These are phyloP conservation scores for Raffaelea ambrosiae DNA, from an alignment of 2,329 filamentous ascomycete species.

Conservation along the genomic window DNA sequence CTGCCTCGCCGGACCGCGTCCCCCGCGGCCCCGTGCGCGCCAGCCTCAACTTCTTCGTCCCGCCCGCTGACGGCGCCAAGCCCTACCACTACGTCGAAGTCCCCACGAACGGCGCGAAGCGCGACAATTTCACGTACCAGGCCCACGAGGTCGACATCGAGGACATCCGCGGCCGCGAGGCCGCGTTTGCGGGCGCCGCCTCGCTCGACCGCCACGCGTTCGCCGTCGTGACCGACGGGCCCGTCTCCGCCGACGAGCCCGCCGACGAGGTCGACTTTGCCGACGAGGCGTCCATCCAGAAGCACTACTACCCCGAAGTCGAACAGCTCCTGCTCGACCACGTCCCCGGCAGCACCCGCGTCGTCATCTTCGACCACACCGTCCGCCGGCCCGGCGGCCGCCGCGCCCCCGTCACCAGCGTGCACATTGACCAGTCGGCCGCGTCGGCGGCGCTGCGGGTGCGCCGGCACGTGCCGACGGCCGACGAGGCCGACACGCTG, in stretches of 20 bases:
- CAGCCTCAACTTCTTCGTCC: slow-evolving; percentile 55
- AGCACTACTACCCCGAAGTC: slow-evolving; percentile 78
- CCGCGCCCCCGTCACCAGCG: slow-evolving; percentile 60
- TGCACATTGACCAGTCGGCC: slow-evolving; percentile 78
- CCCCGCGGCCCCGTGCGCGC: slow-evolving; percentile 54
- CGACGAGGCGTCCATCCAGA: slow-evolving; percentile 60
- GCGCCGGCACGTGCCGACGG: slow-evolving; percentile 50
- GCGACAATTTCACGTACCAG: slow-evolving; percentile 54
- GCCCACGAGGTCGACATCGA: slow-evolving; percentile 48
- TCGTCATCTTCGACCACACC: slow-evolving; percentile 83
- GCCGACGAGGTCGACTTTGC: slow-evolving; percentile 52
- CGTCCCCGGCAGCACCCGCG: slow-evolving; percentile 55
- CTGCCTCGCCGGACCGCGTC: slow-evolving; percentile 17
- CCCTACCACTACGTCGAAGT: slow-evolving; percentile 62
- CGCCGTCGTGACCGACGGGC: slow-evolving; percentile 49
- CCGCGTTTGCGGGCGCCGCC: slow-evolving; percentile 7
- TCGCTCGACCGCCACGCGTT: slow-evolving; percentile 51
- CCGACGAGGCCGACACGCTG: slow-evolving; percentile 56
- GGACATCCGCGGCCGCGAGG: slow-evolving; percentile 67
- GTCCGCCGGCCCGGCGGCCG: slow-evolving; percentile 59
- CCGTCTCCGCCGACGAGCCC: slow-evolving; percentile 24
- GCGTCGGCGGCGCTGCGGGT: slow-evolving; percentile 60
- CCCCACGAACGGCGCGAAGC: slow-evolving; percentile 50
- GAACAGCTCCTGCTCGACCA: slow-evolving; percentile 59
- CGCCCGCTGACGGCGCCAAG: slow-evolving; percentile 47